Evolutionary conservation across 306 rosid species (phyloP), one percentile per base, ranked within the genome.

Genomic region (Dicorynia guianensis): DNA sequence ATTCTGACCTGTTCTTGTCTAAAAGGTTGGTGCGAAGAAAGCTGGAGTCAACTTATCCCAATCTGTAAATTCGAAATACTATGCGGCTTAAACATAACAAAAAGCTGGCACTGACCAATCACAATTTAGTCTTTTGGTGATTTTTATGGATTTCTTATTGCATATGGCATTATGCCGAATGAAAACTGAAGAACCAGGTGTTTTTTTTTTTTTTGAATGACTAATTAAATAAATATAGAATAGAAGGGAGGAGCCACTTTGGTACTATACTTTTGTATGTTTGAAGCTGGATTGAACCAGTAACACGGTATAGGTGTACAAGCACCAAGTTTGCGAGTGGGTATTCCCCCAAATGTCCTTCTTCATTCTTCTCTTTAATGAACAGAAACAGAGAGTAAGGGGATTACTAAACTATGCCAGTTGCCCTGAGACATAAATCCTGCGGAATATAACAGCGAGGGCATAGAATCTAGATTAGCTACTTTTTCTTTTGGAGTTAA

Each of bases 1-100:
- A 68, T 72, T 72, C 50, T 55, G 69, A 70, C 74, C 67, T 69
- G 50, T 25, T 82, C 79, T 56, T 80, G 56, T 55, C 71, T 63
- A 40, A 15, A 40, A 67, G 55, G 85, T 73, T 68, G 84, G 83
- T 87, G 49, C 81, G 79, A 77, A 55, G 19, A 44, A 75, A 72
- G 56, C 46, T 18, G 62, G 77, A 79, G 76, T 63, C 74, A 49
- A 67, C 75, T 79, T 67, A 62, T 81, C 67, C 66, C 73, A 61
- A 79, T 79, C 71, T 90, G 93, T 90, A 86, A 81, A 91, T 81
- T 83, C 87, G 56, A 76, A 74, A 55, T 40, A 52, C 84, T 30
- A 0, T 11, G 72, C 67, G 46, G 65, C 82, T 78, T 49, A 52
- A 71, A 64, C 50, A 71, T 68, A 14, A 14, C 30, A 36, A 52